Base-by-base conservation (phyloP, 352 stramenopile species). In the Sclerospora graminicola region DNA sequence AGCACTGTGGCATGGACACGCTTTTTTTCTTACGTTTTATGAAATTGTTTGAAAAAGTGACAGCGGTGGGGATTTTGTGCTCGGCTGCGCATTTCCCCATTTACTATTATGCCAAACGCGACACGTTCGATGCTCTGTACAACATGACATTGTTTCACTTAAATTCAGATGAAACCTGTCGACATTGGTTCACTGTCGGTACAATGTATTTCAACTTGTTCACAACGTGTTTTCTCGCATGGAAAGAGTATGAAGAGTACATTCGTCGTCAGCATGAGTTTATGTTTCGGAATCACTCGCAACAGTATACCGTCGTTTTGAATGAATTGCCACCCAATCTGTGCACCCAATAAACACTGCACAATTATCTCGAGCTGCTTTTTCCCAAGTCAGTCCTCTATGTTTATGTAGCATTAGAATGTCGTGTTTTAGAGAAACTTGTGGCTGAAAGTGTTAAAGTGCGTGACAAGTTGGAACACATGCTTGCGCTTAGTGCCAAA, bases 21-120 rank as follows among this genome's bases (percentile, higher is more conserved):
- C 63, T 91, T 20, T 84, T 88, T 49, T 84, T 86, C 23, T 47
- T 91, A 26, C 79, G 79, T 18, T 88, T 91, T 30, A 8, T 89
- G 44, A 49, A 69, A 5, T 35, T 91, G 2, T 79, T 71, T 37
- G 67, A 86, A 36, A 91, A 91, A 44, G 51, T 91, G 3, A 73
- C 79, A 26, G 52, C 46, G 5, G 60, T 83, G 24, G 66, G 59
- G 7, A 55, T 91, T 2, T 1, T 79, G 18, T 54, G 85, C 32
- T 88, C 76, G n/a, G 60, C 39, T 4, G 70, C 54, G 28, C 68
- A 79, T 26, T 91, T 91, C 51, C 79, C 79, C 18, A 66, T 89
- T n/a, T 91, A 91, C 48, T 86, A 73, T 48, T 78, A 81, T 34
- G 73, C 49, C 2, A 48, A 73, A 37, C 29, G 38, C 0, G 50